phyloP scores from a whole-genome alignment of 352 stramenopile genomes.

The Phytophthora sp. region DNA sequence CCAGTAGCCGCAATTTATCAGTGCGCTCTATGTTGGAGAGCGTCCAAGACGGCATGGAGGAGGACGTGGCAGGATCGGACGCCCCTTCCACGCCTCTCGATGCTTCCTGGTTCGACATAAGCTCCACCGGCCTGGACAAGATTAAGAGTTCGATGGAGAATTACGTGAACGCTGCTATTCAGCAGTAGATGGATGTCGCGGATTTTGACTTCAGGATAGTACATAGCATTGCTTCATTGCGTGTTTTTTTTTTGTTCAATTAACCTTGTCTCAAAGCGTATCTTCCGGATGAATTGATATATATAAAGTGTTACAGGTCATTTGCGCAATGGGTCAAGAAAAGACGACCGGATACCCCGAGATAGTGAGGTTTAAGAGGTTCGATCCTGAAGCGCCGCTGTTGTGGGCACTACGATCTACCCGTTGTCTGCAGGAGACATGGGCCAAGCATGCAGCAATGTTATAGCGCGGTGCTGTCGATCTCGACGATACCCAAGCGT shows the following conservation, averaged over 20 bases:
- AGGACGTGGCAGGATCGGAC: conserved; percentile 16
- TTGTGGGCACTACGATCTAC: neutral
- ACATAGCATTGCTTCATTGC: too few relatives aligned
- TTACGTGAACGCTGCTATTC: conserved; percentile 28
- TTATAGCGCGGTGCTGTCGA: conserved; percentile 24
- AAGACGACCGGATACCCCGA: neutral
- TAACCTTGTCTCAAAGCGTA: neutral
- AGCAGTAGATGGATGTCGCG: conserved; percentile 12
- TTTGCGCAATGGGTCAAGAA: neutral
- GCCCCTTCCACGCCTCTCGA: conserved; percentile 22
- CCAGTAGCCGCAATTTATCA: conserved; percentile 13
- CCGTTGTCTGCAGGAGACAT: conserved; percentile 1
- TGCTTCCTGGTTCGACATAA: conserved; percentile 45
- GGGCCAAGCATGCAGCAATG: conserved; percentile 31
- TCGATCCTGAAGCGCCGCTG: conserved; percentile 25
- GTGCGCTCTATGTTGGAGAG: conserved; percentile 32
- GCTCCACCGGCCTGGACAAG: conserved; percentile 31
- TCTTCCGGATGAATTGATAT: neutral
- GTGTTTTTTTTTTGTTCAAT: too few relatives aligned
- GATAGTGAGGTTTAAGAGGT: neutral
- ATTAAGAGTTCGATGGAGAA: conserved; percentile 29
- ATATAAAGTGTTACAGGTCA: neutral
- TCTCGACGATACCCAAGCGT: conserved; percentile 21
- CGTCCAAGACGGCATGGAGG: conserved; percentile 30
- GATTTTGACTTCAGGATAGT: neutral